Conservation (phyloP, 305 asterid genomes). For the Fraxinus angustifolia region DNA sequence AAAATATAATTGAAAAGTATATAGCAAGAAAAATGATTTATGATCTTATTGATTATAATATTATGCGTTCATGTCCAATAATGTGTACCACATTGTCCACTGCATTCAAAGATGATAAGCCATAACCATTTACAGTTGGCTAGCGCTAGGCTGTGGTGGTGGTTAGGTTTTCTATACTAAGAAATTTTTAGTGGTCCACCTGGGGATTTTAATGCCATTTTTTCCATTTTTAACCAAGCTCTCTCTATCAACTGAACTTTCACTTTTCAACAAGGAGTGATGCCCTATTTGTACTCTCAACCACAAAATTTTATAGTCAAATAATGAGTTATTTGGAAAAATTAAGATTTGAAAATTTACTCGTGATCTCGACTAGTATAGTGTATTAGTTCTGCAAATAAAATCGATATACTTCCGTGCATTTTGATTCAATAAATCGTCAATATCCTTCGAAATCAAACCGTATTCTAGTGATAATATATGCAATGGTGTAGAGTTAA, state of each 20-base stretch:
- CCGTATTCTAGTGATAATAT: neutral
- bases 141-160: constrained; percentile 38
- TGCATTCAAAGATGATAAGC: constrained; percentile 12
- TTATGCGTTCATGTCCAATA: neutral
- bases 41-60: neutral
- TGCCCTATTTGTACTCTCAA: constrained; percentile 32
- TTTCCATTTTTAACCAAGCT: constrained; percentile 37
- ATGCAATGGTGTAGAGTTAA: neutral
- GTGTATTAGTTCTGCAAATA: neutral
- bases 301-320: constrained; percentile 15
- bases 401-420: neutral
- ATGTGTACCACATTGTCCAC: neutral
- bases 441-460: neutral
- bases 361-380: neutral
- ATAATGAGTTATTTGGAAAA: neutral
- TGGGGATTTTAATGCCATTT: constrained; percentile 30
- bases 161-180: constrained; percentile 36
- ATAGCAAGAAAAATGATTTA: neutral
- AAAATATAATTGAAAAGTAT: too few species aligned
- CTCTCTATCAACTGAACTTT: constrained; percentile 40
- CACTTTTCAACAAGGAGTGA: constrained; percentile 31
- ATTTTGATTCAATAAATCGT: neutral
- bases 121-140: constrained; percentile 26
- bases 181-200: constrained; percentile 40
- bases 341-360: neutral